Evolutionary conservation across 306 rosid species (phyloP).

Genomic region (Mucuna pruriens): DNA sequence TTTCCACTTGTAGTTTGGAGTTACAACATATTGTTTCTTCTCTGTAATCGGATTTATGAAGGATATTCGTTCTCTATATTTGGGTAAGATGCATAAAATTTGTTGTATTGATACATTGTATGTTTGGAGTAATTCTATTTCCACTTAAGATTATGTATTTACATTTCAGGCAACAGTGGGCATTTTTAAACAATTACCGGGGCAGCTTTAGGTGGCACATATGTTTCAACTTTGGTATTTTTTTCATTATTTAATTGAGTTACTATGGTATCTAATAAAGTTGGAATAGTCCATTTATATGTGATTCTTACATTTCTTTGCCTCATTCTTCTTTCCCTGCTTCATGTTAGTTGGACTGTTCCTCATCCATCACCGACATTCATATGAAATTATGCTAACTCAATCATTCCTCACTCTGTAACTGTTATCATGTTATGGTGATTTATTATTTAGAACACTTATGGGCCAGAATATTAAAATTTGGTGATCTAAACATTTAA

Average conservation of each 20-base stretch:
- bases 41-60: conserved; percentile 85
- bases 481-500: not conserved
- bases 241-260: conserved; percentile 31
- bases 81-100: conserved; percentile 72
- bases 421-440: not conserved
- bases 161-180: conserved; percentile 66
- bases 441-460: conserved; percentile 28
- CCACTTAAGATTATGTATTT: conserved; percentile 34
- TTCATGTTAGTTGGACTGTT: conserved; percentile 21
- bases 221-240: conserved; percentile 93
- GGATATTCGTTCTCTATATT: conserved; percentile 83
- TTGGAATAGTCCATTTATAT: conserved; percentile 2
- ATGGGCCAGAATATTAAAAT: not conserved
- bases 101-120: conserved; percentile 37
- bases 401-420: conserved; percentile 25
- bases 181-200: conserved; percentile 75
- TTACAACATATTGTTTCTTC: conserved; percentile 84
- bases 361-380: conserved; percentile 16
- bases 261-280: not conserved
- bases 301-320: not conserved
- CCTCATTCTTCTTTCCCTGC: not conserved
- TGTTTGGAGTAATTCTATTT: conserved; percentile 24
- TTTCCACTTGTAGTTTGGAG: conserved; percentile 75
- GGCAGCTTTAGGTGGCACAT: conserved; percentile 98
- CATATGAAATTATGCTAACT: not conserved